These are phyloP conservation scores for Aspergillus felis DNA, from an alignment of 2,329 filamentous ascomycete genomes.

Conservation along the genomic window DNA sequence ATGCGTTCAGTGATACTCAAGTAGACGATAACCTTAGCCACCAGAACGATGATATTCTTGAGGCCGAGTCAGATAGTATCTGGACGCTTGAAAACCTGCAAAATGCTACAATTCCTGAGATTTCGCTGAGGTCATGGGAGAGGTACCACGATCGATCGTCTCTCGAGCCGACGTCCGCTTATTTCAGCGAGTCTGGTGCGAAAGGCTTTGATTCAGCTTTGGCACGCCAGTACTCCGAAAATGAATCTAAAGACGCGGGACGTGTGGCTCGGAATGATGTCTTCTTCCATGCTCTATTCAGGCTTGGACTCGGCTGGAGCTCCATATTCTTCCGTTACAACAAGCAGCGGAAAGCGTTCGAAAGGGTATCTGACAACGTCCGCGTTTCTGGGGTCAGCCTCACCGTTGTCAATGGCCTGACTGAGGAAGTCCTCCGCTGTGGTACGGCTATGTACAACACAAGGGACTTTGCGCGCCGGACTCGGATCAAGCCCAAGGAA, in stretches of 20 bases:
- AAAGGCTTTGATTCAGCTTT: conserved; percentile 39
- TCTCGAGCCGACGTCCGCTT: conserved; percentile 33
- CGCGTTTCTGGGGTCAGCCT: conserved; percentile 51
- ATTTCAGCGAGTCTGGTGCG: conserved; percentile 42
- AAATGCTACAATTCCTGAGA: conserved; percentile 6
- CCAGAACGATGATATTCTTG: conserved; percentile 12
- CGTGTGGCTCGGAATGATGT: conserved; percentile 34
- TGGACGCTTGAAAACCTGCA: conserved; percentile 32
- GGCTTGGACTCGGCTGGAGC: conserved; percentile 42
- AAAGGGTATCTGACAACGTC: conserved; percentile 40
- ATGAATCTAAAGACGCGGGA: conserved; percentile 19
- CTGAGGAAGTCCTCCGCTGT: conserved; percentile 30
- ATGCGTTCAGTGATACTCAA: conserved; percentile 17
- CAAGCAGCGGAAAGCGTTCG: conserved; percentile 31
- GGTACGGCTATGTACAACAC: conserved; percentile 36
- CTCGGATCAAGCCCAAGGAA: conserved; percentile 22
- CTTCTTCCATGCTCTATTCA: conserved; percentile 39
- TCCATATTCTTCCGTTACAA: conserved; percentile 43
- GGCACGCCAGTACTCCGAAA: conserved; percentile 20
- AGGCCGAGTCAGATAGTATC: conserved; percentile 24
- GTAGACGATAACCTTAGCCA: conserved; percentile 17
- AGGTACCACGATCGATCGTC: conserved; percentile 31
- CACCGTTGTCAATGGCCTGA: conserved; percentile 33
- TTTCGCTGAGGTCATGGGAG: conserved; percentile 40
- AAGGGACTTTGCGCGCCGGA: conserved; percentile 32